Conservation (phyloP, 495 filamentous ascomycete genomes). For the Neurospora africana region DNA sequence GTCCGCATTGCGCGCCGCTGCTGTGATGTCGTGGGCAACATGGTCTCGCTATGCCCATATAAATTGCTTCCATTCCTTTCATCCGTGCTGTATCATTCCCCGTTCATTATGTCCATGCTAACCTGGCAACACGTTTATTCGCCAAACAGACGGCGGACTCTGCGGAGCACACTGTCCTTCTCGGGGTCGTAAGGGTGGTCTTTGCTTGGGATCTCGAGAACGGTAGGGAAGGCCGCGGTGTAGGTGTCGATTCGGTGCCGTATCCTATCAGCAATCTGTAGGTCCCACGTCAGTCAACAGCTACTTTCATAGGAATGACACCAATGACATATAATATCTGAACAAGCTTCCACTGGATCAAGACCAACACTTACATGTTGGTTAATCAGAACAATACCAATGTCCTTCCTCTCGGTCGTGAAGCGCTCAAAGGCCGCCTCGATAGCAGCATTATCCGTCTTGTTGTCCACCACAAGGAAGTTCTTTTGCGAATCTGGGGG, state of each 20-base stretch:
- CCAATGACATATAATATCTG: too few relatives aligned
- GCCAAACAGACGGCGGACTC: conserved; percentile 84
- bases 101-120: neutral
- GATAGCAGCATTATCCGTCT: conserved; percentile 80
- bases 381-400: conserved; percentile 92
- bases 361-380: conserved; percentile 64
- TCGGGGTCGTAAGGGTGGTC: conserved; percentile 98
- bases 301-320: too few relatives aligned
- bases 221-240: conserved; percentile 61
- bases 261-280: conserved; percentile 86
- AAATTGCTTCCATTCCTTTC: neutral
- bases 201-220: conserved; percentile 96
- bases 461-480: conserved; percentile 90
- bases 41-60: neutral
- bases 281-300: neutral
- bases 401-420: conserved; percentile 82
- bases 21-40: neutral
- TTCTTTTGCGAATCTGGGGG: conserved; percentile 85
- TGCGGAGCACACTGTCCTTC: conserved; percentile 92
- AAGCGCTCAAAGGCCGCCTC: conserved; percentile 87
- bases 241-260: conserved; percentile 66
- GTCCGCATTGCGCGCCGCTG: neutral
- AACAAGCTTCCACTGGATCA: neutral
- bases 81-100: neutral
- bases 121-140: conserved; percentile 43